Evolutionary conservation across 225 moss, liverwort and hornwort genomes (phyloP).

Genomic region (Climacium dendroides): DNA sequence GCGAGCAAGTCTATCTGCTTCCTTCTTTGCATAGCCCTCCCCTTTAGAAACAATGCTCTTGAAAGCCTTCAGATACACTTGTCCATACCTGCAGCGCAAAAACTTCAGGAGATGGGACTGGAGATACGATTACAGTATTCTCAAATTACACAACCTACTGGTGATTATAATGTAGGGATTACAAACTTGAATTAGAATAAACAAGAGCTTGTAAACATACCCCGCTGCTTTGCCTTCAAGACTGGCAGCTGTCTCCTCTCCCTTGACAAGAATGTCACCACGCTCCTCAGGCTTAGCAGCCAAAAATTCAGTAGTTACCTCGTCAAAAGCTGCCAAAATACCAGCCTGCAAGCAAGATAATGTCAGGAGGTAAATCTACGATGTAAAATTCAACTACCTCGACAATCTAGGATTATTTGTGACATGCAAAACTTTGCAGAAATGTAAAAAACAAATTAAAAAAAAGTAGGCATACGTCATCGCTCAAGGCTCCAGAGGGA

Average conservation of each 20-base stretch:
- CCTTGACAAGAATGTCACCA: constrained; percentile 40
- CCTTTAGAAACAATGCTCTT: constrained; percentile 79
- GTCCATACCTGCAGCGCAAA: constrained; percentile 51
- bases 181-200: neutral
- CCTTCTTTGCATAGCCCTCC: constrained; percentile 86
- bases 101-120: neutral
- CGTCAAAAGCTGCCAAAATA: constrained; percentile 48
- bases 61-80: constrained; percentile 84
- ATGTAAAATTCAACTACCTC: neutral
- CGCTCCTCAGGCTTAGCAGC: constrained; percentile 60
- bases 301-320: constrained; percentile 58
- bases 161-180: neutral
- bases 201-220: constrained; percentile 15
- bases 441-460: neutral
- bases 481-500: constrained; percentile 44
- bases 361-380: neutral
- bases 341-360: constrained; percentile 56
- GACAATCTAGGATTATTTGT: neutral
- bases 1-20: constrained; percentile 72
- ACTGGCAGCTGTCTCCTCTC: constrained; percentile 55
- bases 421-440: neutral
- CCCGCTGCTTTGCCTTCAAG: constrained; percentile 77
- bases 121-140: neutral
- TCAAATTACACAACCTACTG: neutral
- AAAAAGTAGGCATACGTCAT: constrained; percentile 33